These are phyloP conservation scores for Cucumis hystrix DNA, from an alignment of 306 rosid genomes.

Conservation along the genomic window DNA sequence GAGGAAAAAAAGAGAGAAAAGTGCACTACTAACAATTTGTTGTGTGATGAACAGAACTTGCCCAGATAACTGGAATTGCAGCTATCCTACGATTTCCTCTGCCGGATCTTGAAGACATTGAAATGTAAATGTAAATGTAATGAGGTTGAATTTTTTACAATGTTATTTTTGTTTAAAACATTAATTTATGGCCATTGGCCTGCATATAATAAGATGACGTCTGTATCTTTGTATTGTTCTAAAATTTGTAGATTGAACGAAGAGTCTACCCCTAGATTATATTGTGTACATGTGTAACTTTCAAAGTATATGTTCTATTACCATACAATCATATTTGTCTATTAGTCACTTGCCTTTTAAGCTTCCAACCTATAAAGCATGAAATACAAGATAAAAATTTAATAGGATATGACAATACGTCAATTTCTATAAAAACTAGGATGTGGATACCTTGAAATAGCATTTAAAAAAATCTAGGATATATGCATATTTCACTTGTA, in stretches of 20 bases:
- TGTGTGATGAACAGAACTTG: constrained; percentile 48
- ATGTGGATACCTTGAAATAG: no score
- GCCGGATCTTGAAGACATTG: constrained; percentile 90
- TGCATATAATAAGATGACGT: neutral
- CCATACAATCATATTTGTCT: neutral
- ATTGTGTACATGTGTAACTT: neutral
- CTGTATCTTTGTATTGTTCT: neutral
- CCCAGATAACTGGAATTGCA: constrained; percentile 60
- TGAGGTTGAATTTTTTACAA: neutral
- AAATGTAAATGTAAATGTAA: constrained; percentile 60
- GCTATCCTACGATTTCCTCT: constrained; percentile 94
- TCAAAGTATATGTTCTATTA: neutral
- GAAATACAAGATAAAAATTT: no score
- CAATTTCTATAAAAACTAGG: no score
- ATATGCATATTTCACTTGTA: no score
- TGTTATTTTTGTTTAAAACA: neutral
- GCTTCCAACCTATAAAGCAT: neutral
- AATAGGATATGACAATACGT: no score
- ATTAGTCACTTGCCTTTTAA: neutral
- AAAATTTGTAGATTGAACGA: neutral
- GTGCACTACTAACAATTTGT: neutral
- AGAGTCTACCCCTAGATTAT: neutral
- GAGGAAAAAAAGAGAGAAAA: neutral
- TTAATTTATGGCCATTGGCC: neutral
- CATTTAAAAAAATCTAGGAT: no score